Percentiles rank a stretch among this genome's conserved stretches.
These are phyloP conservation scores for Suillus subalutaceus DNA, from an alignment of 768 basidiomycete species.

Conservation along the genomic window DNA sequence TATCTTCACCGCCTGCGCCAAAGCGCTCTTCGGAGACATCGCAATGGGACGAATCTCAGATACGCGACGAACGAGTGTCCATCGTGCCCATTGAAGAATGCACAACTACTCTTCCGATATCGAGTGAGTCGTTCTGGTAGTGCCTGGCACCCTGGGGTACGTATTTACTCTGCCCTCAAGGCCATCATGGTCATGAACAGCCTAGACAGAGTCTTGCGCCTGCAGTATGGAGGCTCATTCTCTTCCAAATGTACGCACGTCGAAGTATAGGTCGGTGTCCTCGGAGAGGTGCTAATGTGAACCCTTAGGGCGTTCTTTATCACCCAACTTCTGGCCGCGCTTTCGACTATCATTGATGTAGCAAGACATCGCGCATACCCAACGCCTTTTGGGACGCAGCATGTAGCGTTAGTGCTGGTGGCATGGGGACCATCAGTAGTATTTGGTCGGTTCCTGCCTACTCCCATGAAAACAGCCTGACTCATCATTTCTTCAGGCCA, in stretches of 20 bases:
- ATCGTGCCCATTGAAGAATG: not conserved
- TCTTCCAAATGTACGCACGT: constrained; percentile 53
- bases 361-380: constrained; percentile 40
- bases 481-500: constrained; percentile 34
- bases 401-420: constrained; percentile 58
- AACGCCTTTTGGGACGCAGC: constrained; percentile 64
- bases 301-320: constrained; percentile 44
- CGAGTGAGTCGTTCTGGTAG: not conserved
- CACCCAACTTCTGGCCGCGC: constrained; percentile 49
- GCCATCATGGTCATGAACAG: not conserved
- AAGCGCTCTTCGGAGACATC: not conserved
- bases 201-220: constrained; percentile 34
- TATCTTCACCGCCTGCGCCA: not conserved
- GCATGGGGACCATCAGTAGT: constrained; percentile 63
- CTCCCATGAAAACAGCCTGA: not conserved
- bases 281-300: constrained; percentile 5
- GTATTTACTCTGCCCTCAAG: not conserved
- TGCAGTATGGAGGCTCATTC: constrained; percentile 52
- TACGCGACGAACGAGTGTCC: not conserved
- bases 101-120: constrained; percentile 8
- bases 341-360: constrained; percentile 57
- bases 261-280: constrained; percentile 16
- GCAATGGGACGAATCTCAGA: not conserved
- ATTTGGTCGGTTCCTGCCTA: constrained; percentile 45
- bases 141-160: not conserved